Evolutionary conservation across 2,329 filamentous ascomycete genomes (phyloP), one percentile per base, ranked within the genome.

Genomic region (Fusarium odoratissimum): DNA sequence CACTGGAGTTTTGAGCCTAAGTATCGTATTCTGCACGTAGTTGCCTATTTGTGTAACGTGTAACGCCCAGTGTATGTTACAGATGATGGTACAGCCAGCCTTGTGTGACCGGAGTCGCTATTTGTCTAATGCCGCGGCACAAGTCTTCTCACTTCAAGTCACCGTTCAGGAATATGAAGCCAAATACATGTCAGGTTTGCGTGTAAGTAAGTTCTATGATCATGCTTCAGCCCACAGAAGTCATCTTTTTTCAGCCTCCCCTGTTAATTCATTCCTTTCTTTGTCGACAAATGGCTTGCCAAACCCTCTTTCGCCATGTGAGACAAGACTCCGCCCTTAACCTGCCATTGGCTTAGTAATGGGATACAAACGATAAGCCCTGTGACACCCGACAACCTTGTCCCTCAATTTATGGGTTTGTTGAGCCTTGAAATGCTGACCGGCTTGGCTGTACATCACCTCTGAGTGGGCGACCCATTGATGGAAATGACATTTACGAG

Each of bases 221-320:
- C 25, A 25, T 25, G 25, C 28, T 48, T n/a, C 21, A 23, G 25
- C 25, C 25, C 25, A 25, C 5, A 25, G 25, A 25, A 25, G 25
- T 25, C 25, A 25, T 25, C 25, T 25, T 25, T 25, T 6, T 25
- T 25, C 25, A 5, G 6, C 5, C 25, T 25, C 25, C 1, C 25
- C 25, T 25, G 25, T 25, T 25, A 25, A 25, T 25, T 25, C 25
- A 25, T 25, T 25, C 19, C 10, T 31, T 31, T 8, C 3, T 30
- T 5, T 5, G 7, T 30, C 9, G 3, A 46, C 2, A 11, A 16
- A 8, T 16, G 13, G 0, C 8, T n/a, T 17, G 3, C 19, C 17
- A 11, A 45, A 21, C 21, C 17, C 17, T 28, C 35, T 8, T 42
- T 19, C 40, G 9, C n/a, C 5, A 16, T 16, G 1, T 45, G 28